A percentile compares a stretch with the other conserved stretches of the same genome.
Evolutionary conservation across 148 eudicot species (phyloP).

Genomic region (Drosera capensis): DNA sequence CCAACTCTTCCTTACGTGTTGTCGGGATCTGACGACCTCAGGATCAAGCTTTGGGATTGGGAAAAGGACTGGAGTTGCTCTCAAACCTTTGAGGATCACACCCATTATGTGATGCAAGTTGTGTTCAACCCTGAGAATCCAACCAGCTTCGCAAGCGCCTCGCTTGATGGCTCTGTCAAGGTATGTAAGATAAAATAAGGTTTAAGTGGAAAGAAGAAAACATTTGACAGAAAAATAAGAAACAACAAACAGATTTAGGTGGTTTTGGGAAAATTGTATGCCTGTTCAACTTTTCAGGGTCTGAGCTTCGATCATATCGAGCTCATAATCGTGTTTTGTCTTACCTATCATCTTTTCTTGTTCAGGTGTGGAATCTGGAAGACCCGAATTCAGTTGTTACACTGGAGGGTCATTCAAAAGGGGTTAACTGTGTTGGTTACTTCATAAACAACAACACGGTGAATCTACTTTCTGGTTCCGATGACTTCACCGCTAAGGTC

Average conservation of each 20-base stretch:
- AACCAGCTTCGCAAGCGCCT: slow-evolving; percentile 46
- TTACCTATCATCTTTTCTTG: neutral
- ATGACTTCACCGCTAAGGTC: slow-evolving; percentile 54
- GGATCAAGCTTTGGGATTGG: slow-evolving; percentile 64
- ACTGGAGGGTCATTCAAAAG: slow-evolving; percentile 42
- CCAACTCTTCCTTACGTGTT: slow-evolving; percentile 50
- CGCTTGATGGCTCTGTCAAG: slow-evolving; percentile 49
- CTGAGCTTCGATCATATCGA: too few relatives aligned
- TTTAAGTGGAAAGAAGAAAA: too few relatives aligned
- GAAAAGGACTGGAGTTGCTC: slow-evolving; percentile 46
- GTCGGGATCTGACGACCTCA: slow-evolving; percentile 57
- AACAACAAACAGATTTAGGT: too few relatives aligned
- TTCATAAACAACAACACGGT: slow-evolving; percentile 39
- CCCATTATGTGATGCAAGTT: slow-evolving; percentile 58
- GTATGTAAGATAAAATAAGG: too few relatives aligned
- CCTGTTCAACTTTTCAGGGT: too few relatives aligned
- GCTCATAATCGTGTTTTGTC: neutral
- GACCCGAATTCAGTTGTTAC: slow-evolving; percentile 40
- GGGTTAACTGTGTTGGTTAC: slow-evolving; percentile 46
- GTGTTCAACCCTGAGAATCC: slow-evolving; percentile 43
- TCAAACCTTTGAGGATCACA: slow-evolving; percentile 50
- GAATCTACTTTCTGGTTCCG: slow-evolving; percentile 43
- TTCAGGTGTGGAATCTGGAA: slow-evolving; percentile 46
- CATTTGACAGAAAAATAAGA: too few relatives aligned
- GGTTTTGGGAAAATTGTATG: too few relatives aligned